These are phyloP conservation scores for Tremella yokohamensis DNA, from an alignment of 768 basidiomycete species.

Conservation along the genomic window DNA sequence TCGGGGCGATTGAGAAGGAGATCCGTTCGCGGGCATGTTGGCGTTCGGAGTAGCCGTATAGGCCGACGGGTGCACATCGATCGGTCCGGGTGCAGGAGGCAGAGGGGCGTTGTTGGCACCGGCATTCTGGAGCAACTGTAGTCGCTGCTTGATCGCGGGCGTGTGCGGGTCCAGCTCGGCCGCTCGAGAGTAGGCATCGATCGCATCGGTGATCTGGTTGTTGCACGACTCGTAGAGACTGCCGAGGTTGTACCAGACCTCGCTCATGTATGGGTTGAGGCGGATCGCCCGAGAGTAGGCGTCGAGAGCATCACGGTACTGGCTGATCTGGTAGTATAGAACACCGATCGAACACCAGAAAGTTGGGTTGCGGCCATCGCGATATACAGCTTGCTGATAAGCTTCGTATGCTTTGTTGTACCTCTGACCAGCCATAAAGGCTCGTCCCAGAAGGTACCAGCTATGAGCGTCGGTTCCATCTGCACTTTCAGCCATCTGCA, in stretches of 20 bases:
- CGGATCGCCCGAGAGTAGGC: constrained; percentile 98
- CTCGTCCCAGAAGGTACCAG: constrained; percentile 97
- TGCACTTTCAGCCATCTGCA: constrained; percentile 48
- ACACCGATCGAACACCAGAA: constrained; percentile 99
- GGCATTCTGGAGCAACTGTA: constrained; percentile 72
- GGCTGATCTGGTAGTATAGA: constrained; percentile 98
- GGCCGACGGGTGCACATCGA: constrained; percentile 93
- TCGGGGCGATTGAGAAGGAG: constrained; percentile 34
- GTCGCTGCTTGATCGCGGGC: constrained; percentile 71
- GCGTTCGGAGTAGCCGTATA: constrained; percentile 54
- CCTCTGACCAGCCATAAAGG: constrained; percentile 97
- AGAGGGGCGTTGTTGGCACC: constrained; percentile 70
- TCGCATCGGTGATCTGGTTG: constrained; percentile 97
- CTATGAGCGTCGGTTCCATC: constrained; percentile 94
- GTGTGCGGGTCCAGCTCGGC: constrained; percentile 89
- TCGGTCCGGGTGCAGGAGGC: constrained; percentile 81
- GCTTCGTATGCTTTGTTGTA: constrained; percentile 99
- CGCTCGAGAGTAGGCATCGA: constrained; percentile 94
- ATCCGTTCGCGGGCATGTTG: constrained; percentile 20
- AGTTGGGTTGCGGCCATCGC: constrained; percentile 96
- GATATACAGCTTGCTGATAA: constrained; percentile 98
- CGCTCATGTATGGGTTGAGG: constrained; percentile 94
- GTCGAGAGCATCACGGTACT: constrained; percentile 96
- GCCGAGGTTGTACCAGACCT: constrained; percentile 95
- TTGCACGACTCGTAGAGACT: constrained; percentile 97